These are phyloP conservation scores for Clonostachys sp. DNA, from an alignment of 2,329 filamentous ascomycete genomes.

Conservation along the genomic window DNA sequence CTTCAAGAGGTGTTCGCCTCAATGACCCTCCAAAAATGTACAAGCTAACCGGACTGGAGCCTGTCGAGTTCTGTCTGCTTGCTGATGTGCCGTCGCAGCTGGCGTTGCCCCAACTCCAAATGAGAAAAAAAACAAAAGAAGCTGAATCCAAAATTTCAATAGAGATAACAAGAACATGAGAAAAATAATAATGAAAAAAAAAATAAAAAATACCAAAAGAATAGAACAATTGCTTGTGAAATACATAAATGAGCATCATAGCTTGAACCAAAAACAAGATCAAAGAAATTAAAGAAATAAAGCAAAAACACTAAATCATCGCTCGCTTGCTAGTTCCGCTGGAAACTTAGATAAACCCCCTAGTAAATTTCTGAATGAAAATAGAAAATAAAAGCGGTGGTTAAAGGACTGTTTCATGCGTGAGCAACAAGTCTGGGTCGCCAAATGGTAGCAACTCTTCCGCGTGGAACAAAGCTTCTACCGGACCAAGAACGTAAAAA, in stretches of 20 bases:
- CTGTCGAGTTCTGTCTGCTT: conserved; percentile 1
- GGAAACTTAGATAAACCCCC: conserved; percentile 20
- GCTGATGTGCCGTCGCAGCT: not conserved
- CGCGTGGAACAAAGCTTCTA: conserved; percentile 11
- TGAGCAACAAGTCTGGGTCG: conserved; percentile 40
- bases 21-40: not conserved
- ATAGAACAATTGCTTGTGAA: conserved; percentile 18
- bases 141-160: not conserved
- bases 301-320: conserved; percentile 12
- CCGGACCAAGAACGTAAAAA: conserved; percentile 2
- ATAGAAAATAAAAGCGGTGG: conserved; percentile 16
- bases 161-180: not conserved
- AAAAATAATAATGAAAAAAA: conserved; percentile 14
- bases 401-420: conserved; percentile 33
- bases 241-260: too few relatives aligned
- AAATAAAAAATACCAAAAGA: conserved; percentile 15
- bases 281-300: too few relatives aligned
- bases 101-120: not conserved
- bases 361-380: conserved; percentile 19
- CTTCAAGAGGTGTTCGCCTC: too few relatives aligned
- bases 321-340: conserved; percentile 29
- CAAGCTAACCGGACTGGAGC: conserved; percentile 2
- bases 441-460: conserved; percentile 17
- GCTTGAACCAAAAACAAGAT: conserved; percentile 4
- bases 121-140: not conserved